Base-by-base conservation (phyloP, 495 filamentous ascomycete genomes). In the Usnea hakonensis region DNA sequence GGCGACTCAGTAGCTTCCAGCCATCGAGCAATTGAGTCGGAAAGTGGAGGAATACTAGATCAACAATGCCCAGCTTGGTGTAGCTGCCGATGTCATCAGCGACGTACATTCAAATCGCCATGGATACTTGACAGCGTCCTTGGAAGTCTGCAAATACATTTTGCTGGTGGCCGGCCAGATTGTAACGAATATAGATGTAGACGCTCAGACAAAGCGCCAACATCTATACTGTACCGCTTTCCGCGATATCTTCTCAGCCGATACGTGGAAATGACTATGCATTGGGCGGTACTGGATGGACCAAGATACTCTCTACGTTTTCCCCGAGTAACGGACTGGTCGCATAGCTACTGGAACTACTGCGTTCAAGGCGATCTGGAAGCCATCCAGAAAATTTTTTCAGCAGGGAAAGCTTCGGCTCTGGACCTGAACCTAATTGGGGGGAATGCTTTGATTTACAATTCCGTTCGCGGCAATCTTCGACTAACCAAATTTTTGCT, bases 321-420 rank as follows among this genome's bases (percentile, higher is more conserved):
- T 7, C 63, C 63, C 11, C 55, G 66, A 11, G 30, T 65, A 8
- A 41, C 55, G 38, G 17, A 14, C 1, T 63, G 63, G 59, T n/a
- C 19, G 11, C 60, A 65, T 35, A 7, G 57, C 40, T 56, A 65
- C 14, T 68, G 52, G 48, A 56, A 30, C 14, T 63, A 68, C 43
- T 35, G 56, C 3, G 52, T 26, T 3, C 16, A 38, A 4, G 66
- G 60, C 41, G 60, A 68, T 40, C 7, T 68, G 14, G 0, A 28
- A 28, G 63, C 55, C 9, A 57, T 68, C 33, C 63, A 65, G 36
- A 59, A 40, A n/a, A 56, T 74, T 21, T 65, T 73, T 10, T 41
- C 68, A 2, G 56, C 65, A n/a, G 57, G 65, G 19, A 61, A 60
- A 11, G 66, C 74, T 11, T 68, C 70, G 21, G 58, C 68, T 3